Base-by-base conservation (phyloP, 768 basidiomycete species). In the Amanita jacksonii region DNA sequence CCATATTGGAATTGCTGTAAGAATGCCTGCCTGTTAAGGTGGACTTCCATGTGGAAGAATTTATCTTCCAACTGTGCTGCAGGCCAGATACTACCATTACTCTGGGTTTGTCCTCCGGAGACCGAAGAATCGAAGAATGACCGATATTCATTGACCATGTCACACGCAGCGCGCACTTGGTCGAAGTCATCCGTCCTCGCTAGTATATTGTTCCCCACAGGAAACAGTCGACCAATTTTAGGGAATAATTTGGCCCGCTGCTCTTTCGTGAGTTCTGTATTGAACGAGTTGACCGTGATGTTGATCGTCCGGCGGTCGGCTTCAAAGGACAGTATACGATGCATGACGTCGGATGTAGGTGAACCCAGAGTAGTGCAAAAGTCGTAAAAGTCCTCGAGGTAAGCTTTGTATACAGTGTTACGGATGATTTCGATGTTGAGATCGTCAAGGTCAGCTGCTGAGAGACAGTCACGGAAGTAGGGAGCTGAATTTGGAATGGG, bases 381-480 rank as follows among this genome's bases (percentile, higher is more conserved):
- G 51, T 73, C 62, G 68, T 92, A 77, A 62, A 99, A 99, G 63
- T 99, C 96, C 60, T 98, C 94, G 46, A 99, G 83, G 65, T 99
- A 99, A 13, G 92, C 85, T 62, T 96, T 97, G 76, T 98, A 98
- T 27, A 99, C 85, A 1, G 94, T 93, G 67, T 98, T 98, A 34
- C 96, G 89, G 64, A 99, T 93, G 65, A 99, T 96, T 69, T 99
- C 96, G 57, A 99, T 98, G 70, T 99, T 97, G 46, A 98, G 80
- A 61, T 97, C 96, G 60, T 99, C 96, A 37, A 99, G 77, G 61
- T 99, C 96, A 34, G 86, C 79, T 13, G 96, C 94, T 27, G 92
- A 85, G 19, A 98, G 74, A 59, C 93, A 97, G 54, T 90, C 85
- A 19, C 88, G 83, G 75, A 99, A 99, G 69, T 98, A 99, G 6